Percentiles rank a stretch among this genome's conserved stretches.
Conservation (phyloP, 140 eudicot species). For the Erigeron philadelphicus region DNA sequence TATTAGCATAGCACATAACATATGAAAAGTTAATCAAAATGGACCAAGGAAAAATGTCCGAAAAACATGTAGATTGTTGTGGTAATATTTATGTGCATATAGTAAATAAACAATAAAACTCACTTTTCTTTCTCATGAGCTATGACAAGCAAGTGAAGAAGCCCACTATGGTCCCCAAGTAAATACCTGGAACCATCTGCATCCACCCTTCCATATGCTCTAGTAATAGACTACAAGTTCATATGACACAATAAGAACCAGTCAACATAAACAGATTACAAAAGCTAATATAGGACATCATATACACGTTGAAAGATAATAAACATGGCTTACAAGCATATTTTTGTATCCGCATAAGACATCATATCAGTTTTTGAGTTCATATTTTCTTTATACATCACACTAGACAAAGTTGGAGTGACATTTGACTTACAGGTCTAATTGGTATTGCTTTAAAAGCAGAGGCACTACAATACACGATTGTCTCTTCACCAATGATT, state of each 20-base stretch:
- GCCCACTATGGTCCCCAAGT: constrained; percentile 93
- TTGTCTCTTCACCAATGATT: constrained; percentile 92
- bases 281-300: neutral
- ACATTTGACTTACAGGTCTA: constrained; percentile 62
- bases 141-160: constrained; percentile 90
- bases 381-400: constrained; percentile 1
- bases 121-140: constrained; percentile 93
- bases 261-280: neutral
- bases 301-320: neutral
- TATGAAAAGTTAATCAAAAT: neutral
- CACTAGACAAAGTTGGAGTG: neutral
- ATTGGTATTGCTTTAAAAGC: constrained; percentile 93
- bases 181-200: constrained; percentile 93
- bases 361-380: neutral
- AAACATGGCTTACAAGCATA: neutral
- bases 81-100: neutral
- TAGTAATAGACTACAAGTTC: constrained; percentile 61
- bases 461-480: constrained; percentile 90
- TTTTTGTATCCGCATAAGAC: neutral
- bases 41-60: neutral
- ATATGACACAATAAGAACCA: constrained; percentile 21
- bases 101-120: constrained; percentile 27
- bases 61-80: too few relatives aligned
- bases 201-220: constrained; percentile 96
- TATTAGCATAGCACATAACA: neutral